Base-by-base conservation (phyloP, 1,284 basidiomycete species). In the Sparassis latifolia region DNA sequence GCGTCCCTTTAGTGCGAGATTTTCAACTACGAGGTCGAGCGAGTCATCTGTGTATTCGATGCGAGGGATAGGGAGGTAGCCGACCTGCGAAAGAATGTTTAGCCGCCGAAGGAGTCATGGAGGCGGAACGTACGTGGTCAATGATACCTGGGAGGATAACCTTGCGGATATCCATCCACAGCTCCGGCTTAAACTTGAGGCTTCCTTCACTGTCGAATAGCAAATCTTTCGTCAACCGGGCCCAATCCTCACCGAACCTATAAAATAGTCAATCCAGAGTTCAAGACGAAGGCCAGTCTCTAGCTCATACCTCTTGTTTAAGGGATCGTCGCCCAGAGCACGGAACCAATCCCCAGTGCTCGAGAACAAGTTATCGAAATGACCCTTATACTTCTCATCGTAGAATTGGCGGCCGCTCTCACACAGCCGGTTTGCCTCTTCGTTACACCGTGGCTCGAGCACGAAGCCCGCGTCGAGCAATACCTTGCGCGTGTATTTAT, bases 21-120 rank as follows among this genome's bases (percentile, higher is more conserved):
- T 96, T 77, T 98, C 95, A 53, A 97, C 84, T 53, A 97, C 89
- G 48, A 96, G 77, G 59, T 95, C 92, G 54, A 94, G 69, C 10
- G 77, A 66, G 45, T 88, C 83, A 66, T 94, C 90, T 29, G 84
- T 85, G 71, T 93, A 95, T 69, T 97, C 93, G 65, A 92, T 82
- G 40, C 90, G 83, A 0, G 91, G 93, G 55, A 97, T 92, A 20
- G 95, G 95, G 51, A 98, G 70, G 67, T 93, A 93, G 29, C 92
- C 92, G 52, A 92, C 75, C 80, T 87, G 37, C 4, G 9, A 12
- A 12, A 1, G 28, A 33, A 39, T 20, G 47, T 29, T 43, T n/a
- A 27, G 31, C 32, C 33, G 30, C 6, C 35, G 7, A 37, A 49
- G 33, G 51, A n/a, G 10, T 3, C 9, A 30, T 10, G 7, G 37